Base-by-base conservation (phyloP, 306 rosid genomes). In the Carpinus viminea region DNA sequence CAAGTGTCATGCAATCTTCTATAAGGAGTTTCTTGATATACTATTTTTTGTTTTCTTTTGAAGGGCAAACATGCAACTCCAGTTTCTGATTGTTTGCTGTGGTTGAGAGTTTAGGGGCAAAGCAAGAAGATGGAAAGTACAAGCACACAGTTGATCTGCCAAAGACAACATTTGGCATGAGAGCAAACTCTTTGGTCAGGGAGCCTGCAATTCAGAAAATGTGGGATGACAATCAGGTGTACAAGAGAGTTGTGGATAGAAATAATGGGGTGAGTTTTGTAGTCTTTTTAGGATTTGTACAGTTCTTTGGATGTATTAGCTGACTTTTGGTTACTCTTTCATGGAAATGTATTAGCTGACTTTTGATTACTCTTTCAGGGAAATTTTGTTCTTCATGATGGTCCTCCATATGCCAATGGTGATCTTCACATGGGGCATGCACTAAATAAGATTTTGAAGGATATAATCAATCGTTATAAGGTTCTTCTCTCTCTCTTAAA, bases 391-490 rank as follows among this genome's bases (percentile, higher is more conserved):
- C 99, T 95, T 79, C 99, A 96, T 41, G 98, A 96, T 51, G 99
- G 98, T 78, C 99, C 98, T 76, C 99, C 97, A 24, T 93, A 96
- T 81, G 99, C 99, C 83, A 96, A 96, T 76, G 98, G 99, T 13
- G 96, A 96, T 84, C 99, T 96, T 83, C 99, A 96, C 88, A 96
- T 96, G 79, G 99, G 98, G 64, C 98, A 90, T 81, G 99, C 98
- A 70, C 73, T 93, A 79, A 96, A 96, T 84, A 96, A 96, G 91
- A 91, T 93, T 86, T 85, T 96, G 83, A 93, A 96, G 88, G 99
- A 96, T 82, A 91, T 93, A 74, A 93, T 96, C 76, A 96, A 96
- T 78, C 98, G 98, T 75, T 96, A 93, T 57, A 96, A 93, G 98
- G 99, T 91, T 83, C 78, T 53, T 70, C 68, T 72, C 77, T 38